Percentiles rank a stretch among this genome's conserved stretches.
Evolutionary conservation across 2,329 filamentous ascomycete species (phyloP).

Genomic region (Cytospora schulzeri): DNA sequence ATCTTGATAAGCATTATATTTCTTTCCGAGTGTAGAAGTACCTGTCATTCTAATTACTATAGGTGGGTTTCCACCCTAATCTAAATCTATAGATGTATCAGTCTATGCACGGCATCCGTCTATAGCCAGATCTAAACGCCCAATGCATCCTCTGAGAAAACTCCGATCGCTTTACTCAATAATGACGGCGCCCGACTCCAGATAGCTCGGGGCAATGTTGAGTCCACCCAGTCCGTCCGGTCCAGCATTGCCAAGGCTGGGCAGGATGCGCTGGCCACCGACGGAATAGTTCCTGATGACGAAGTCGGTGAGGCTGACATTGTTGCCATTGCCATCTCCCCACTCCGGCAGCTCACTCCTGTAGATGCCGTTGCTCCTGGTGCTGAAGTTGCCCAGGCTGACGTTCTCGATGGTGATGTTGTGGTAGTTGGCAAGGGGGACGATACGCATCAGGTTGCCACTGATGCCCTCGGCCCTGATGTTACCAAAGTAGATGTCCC

Average conservation of each 20-base stretch:
- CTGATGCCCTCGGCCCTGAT: conserved; percentile 29
- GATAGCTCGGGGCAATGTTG: conserved; percentile 8
- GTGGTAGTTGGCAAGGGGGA: conserved; percentile 27
- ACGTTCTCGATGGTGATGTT: conserved; percentile 29
- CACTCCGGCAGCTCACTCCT: conserved; percentile 27
- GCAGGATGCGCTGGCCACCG: conserved; percentile 12
- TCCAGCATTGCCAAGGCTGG: conserved; percentile 9
- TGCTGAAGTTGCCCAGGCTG: conserved; percentile 26
- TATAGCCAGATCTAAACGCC: background rate
- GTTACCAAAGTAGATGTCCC: conserved; percentile 27
- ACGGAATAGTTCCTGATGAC: conserved; percentile 24
- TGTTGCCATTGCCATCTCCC: conserved; percentile 14
- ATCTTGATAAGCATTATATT: too few relatives aligned
- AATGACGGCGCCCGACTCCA: background rate
- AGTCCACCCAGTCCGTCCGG: conserved; percentile 2
- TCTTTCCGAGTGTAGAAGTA: too few relatives aligned
- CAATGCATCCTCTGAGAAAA: background rate
- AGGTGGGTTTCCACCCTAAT: background rate
- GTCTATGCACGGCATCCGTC: background rate
- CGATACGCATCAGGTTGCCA: conserved; percentile 28
- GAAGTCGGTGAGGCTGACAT: conserved; percentile 22
- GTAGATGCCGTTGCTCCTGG: conserved; percentile 25
- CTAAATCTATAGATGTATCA: background rate
- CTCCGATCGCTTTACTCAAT: background rate
- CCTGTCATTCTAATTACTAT: background rate